Conservation (phyloP, 371 early-diverging fungal species). For the Mucor piriformis region DNA sequence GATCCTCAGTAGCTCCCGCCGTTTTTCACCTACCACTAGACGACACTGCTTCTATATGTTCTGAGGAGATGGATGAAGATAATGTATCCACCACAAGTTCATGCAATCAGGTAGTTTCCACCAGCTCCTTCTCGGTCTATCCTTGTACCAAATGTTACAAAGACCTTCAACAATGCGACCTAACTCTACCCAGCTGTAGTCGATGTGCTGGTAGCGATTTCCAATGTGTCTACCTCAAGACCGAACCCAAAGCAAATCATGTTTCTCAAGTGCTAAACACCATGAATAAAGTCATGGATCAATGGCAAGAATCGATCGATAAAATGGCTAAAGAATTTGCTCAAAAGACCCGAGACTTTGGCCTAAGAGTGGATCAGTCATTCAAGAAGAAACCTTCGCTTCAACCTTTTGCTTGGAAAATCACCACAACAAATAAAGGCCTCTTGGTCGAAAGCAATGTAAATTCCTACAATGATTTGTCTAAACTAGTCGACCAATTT, state of each 20-base stretch:
- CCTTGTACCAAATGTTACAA: constrained; percentile 49
- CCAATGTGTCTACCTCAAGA: constrained; percentile 33
- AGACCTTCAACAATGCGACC: constrained; percentile 46
- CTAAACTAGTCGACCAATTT: constrained; percentile 39
- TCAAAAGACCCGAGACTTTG: constrained; percentile 29
- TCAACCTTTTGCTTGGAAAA: constrained; percentile 49
- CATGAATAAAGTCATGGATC: constrained; percentile 48
- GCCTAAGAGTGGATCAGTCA: constrained; percentile 4
- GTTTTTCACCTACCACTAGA: neutral
- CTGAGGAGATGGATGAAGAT: neutral
- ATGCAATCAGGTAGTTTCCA: constrained; percentile 20
- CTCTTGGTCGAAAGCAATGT: constrained; percentile 42
- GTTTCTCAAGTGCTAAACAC: constrained; percentile 39
- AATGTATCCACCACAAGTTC: neutral
- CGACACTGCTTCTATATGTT: neutral
- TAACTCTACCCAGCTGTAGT: constrained; percentile 38
- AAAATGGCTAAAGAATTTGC: constrained; percentile 31
- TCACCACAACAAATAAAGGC: constrained; percentile 30
- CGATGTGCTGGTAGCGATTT: constrained; percentile 36
- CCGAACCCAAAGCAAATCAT: constrained; percentile 48
- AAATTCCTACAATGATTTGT: constrained; percentile 35
- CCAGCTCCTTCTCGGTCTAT: constrained; percentile 35
- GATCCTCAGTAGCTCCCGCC: constrained; percentile 15
- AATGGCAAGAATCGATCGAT: constrained; percentile 39
- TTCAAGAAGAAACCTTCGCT: constrained; percentile 44